phyloP scores from a whole-genome alignment of 2,329 filamentous ascomycete genomes.

The Aspergillus sp. region DNA sequence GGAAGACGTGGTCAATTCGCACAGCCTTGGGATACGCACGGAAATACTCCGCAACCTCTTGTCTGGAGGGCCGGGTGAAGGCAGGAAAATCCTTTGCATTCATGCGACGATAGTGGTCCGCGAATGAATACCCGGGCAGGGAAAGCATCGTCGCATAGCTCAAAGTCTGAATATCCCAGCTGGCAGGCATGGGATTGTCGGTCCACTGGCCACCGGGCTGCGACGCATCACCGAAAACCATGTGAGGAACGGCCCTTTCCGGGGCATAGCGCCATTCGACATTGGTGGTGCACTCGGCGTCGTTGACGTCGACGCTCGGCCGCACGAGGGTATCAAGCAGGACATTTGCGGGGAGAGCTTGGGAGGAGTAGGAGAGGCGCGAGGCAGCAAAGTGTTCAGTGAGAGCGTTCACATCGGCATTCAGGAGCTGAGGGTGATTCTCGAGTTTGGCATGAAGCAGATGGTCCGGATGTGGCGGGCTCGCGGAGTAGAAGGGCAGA shows the following conservation, averaged over 20 bases:
- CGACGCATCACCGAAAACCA: conserved; percentile 44
- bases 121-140: conserved; percentile 50
- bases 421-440: conserved; percentile 38
- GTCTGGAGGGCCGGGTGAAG: conserved; percentile 47
- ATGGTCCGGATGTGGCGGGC: conserved; percentile 46
- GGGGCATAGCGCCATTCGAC: conserved; percentile 46
- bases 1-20: conserved; percentile 41
- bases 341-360: conserved; percentile 52
- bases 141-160: conserved; percentile 56
- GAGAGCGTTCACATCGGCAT: conserved; percentile 38
- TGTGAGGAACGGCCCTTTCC: conserved; percentile 43
- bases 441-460: conserved; percentile 49
- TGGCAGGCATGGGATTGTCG: conserved; percentile 43
- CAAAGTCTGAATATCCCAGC: conserved; percentile 49
- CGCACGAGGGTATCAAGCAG: conserved; percentile 51
- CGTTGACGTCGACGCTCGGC: conserved; percentile 50
- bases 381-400: conserved; percentile 51
- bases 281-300: conserved; percentile 41
- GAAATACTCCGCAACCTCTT: conserved; percentile 48
- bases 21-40: conserved; percentile 45
- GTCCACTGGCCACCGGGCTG: conserved; percentile 52
- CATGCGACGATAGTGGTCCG: conserved; percentile 40
- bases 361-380: conserved; percentile 51
- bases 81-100: conserved; percentile 38
- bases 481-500: conserved; percentile 46